Evolutionary conservation across 495 filamentous ascomycete genomes (phyloP), one percentile per base, ranked within the genome.

Genomic region (Immersiella caudata): DNA sequence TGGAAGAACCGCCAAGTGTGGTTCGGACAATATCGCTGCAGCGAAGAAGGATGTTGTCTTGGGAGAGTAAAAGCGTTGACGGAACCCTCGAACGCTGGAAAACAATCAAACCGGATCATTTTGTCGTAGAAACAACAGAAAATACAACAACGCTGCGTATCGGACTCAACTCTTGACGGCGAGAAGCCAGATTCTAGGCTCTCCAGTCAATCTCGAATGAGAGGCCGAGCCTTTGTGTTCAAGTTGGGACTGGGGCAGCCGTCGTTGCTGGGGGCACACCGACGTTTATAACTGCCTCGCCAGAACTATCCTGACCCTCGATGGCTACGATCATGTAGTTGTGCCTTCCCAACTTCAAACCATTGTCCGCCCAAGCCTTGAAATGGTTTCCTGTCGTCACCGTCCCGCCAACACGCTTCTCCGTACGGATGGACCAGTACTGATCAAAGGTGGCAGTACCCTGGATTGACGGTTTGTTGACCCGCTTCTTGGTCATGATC

Each of bases 401-500:
- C 16, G 74, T 77, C 0, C 81, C 79, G 16, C 74, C 76, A 20
- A 73, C 72, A 27, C 79, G 73, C 64, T 78, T 76, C 18, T 62
- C 61, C 6, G 67, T 67, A 18, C 82, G 75, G 51, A 90, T 82
- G 25, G 84, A 85, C 83, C 84, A 88, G 74, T 80, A 89, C 79
- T 90, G 88, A 33, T 80, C 76, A 71, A 90, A 90, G 55, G 84
- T 90, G 2, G 79, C 73, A 24, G 85, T 88, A 26, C 87, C 87
- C 9, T 80, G 70, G 68, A 89, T 88, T 4, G 80, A 84, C 11
- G 88, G 85, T 69, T 84, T 78, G 72, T 89, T 84, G 67, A 71
- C 73, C 6, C 84, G 83, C 58, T 77, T 78, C 64, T 81, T 77
- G 67, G 79, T 79, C 78, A 84, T 87, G 77, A 89, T 83, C 35